Evolutionary conservation across 306 rosid species (phyloP), one percentile per base, ranked within the genome.

Genomic region (Arachis hypogaea): DNA sequence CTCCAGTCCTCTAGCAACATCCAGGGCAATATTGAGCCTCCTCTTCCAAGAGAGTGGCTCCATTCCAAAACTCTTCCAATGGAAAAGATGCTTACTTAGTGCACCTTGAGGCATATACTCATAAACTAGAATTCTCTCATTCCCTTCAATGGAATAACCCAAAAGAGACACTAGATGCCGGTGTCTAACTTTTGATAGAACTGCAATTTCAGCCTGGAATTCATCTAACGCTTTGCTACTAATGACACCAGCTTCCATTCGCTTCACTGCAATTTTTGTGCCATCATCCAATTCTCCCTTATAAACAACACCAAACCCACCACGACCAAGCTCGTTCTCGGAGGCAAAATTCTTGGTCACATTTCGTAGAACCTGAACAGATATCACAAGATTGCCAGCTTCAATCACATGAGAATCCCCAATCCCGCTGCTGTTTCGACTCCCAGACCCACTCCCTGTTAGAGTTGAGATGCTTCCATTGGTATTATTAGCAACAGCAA

Each of bases 91-190:
- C 80, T 45, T 82, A 85, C 99, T 94, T 4, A 94, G 97, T 82
- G 99, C 99, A 71, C 99, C 99, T 80, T 92, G 96, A 47, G 99
- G 92, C 98, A 94, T 94, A 74, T 78, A 94, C 71, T 94, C 99
- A 7, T 94, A 94, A 11, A 94, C 96, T 40, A 94, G 92, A 75
- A 94, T 82, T 79, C 96, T 87, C 85, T 94, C 99, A 38, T 80
- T 86, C 56, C 97, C 99, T 77, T 82, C 87, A 11, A 74, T 40
- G 16, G 90, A 92, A 80, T 88, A 92, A 51, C 99, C 99, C 75
- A 94, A 78, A 63, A 94, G 93, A 4, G 98, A 87, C 57, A 94
- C 99, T 83, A 94, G 82, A 83, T 94, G 96, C 8, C 99, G 95
- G 85, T 94, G 99, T 38, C 99, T 78, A 49, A 94, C 99, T 84